Evolutionary conservation across 805 yeast species (phyloP).

Genomic region (Zygosaccharomyces rouxii): DNA sequence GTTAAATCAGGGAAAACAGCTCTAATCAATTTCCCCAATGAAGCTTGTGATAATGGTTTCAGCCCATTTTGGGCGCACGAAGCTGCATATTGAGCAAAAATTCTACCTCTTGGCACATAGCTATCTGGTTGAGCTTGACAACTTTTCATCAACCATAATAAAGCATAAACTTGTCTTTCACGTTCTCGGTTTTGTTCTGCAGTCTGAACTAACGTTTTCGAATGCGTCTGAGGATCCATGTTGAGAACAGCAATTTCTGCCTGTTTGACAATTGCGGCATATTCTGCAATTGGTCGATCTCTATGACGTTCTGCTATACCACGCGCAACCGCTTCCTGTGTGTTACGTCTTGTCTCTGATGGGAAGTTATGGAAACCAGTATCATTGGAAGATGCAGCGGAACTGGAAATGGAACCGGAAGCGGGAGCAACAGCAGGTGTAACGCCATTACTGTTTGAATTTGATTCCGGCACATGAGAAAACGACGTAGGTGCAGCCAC

Average conservation of each 20-base stretch:
- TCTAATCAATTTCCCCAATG: constrained; percentile 70
- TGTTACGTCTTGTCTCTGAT: constrained; percentile 14
- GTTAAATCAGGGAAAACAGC: constrained; percentile 60
- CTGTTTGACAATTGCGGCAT: constrained; percentile 43
- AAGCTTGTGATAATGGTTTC: constrained; percentile 67
- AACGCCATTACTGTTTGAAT: constrained; percentile 2
- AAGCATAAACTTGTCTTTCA: constrained; percentile 73
- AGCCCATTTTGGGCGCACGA: constrained; percentile 51
- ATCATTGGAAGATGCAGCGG: constrained; percentile 6
- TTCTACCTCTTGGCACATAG: constrained; percentile 59
- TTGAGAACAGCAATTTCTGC: constrained; percentile 37
- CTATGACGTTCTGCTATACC: constrained; percentile 30
- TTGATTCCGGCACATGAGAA: neutral
- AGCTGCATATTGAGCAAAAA: constrained; percentile 63
- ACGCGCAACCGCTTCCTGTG: constrained; percentile 33
- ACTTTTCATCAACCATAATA: constrained; percentile 70
- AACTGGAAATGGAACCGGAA: constrained; percentile 1
- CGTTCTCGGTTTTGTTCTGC: constrained; percentile 45
- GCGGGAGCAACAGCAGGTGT: constrained; percentile 2
- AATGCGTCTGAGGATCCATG: constrained; percentile 29
- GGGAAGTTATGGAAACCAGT: neutral
- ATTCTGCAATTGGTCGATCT: constrained; percentile 39
- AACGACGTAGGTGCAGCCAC: constrained; percentile 1
- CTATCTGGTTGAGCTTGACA: constrained; percentile 49
- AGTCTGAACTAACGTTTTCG: constrained; percentile 28